Evolutionary conservation across 2,329 filamentous ascomycete genomes (phyloP).

Genomic region (Fusarium phyllophilum): DNA sequence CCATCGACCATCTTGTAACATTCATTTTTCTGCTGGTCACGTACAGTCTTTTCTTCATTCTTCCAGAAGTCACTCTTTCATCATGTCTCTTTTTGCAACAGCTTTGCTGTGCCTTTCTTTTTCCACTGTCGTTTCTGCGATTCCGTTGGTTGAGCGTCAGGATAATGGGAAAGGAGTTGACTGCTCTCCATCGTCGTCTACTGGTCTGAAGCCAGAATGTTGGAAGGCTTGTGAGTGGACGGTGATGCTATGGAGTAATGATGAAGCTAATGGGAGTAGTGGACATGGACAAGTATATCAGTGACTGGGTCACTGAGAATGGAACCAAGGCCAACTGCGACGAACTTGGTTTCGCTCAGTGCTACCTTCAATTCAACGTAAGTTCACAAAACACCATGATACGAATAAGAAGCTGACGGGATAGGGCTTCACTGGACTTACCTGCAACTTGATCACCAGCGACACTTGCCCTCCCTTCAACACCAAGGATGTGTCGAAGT

Average conservation of each 20-base stretch:
- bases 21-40: constrained; percentile 6
- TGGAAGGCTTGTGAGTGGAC: constrained; percentile 13
- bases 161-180: constrained; percentile 11
- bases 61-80: not conserved
- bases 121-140: constrained; percentile 5
- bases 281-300: constrained; percentile 29
- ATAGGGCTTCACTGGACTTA: constrained; percentile 12
- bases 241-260: no score
- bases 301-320: constrained; percentile 15
- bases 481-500: constrained; percentile 12
- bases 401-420: fast-evolving
- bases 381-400: fast-evolving
- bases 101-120: constrained; percentile 3
- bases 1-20: not conserved
- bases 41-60: not conserved
- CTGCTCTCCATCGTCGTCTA: constrained; percentile 6
- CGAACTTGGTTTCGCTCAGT: constrained; percentile 18
- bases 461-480: constrained; percentile 21
- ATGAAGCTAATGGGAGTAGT: not conserved
- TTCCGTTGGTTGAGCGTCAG: constrained; percentile 4
- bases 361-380: constrained; percentile 18
- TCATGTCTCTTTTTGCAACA: constrained; percentile 7
- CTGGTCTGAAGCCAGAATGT: constrained; percentile 16
- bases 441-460: constrained; percentile 18
- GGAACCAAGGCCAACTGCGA: constrained; percentile 9